Evolutionary conservation across 2,329 filamentous ascomycete species (phyloP).

Genomic region (Calonectria leucothoes): DNA sequence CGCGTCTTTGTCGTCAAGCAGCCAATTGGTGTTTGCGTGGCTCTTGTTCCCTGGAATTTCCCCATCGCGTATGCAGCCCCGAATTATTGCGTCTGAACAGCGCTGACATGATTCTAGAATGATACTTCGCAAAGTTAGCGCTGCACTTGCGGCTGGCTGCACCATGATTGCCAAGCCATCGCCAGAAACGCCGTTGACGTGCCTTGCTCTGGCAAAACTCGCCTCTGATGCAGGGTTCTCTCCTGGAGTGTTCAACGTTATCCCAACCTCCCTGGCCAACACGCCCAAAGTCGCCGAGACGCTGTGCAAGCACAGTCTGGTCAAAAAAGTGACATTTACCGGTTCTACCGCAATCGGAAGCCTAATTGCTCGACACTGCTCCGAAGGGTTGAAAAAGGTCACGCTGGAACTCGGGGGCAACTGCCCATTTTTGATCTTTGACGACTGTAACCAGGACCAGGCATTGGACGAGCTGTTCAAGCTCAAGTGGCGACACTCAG

Average conservation of each 20-base stretch:
- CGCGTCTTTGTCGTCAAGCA: conserved; percentile 77
- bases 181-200: conserved; percentile 79
- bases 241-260: conserved; percentile 72
- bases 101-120: conserved; percentile 43
- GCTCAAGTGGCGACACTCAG: conserved; percentile 76
- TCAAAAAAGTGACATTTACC: conserved; percentile 80
- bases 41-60: background rate
- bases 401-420: conserved; percentile 80
- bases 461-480: conserved; percentile 59
- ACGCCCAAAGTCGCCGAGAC: conserved; percentile 58
- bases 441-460: conserved; percentile 76
- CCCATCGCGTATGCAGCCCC: conserved; percentile 34
- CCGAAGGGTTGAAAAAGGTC: conserved; percentile 73
- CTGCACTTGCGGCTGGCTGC: conserved; percentile 77
- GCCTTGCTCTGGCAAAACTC: conserved; percentile 75
- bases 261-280: conserved; percentile 58
- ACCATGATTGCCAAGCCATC: conserved; percentile 81
- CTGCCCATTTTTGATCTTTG: conserved; percentile 72
- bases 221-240: conserved; percentile 79
- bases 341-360: conserved; percentile 78
- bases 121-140: conserved; percentile 69
- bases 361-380: conserved; percentile 70
- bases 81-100: background rate
- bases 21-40: conserved; percentile 31
- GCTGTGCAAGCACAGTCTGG: conserved; percentile 56